Evolutionary conservation across 768 basidiomycete species (phyloP).

Genomic region (Phlegmacium glaucopus): DNA sequence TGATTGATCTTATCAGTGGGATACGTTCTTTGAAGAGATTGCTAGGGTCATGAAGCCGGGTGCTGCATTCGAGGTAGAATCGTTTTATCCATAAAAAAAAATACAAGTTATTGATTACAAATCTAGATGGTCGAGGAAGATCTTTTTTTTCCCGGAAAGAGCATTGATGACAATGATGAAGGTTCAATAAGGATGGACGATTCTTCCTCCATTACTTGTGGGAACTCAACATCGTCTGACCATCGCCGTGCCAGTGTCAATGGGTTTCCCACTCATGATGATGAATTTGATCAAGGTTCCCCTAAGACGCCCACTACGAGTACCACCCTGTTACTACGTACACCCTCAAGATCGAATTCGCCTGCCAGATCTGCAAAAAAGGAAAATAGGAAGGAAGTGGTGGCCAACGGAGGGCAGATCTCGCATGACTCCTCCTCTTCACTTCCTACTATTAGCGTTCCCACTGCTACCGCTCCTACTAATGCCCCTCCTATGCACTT

Average conservation of each 20-base stretch:
- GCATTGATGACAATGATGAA: slow-evolving; percentile 32
- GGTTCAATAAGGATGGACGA: slow-evolving; percentile 23
- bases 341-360: not conserved
- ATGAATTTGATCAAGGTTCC: slow-evolving; percentile 1
- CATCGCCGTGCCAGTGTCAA: slow-evolving; percentile 2
- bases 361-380: not conserved
- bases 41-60: slow-evolving; percentile 71
- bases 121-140: slow-evolving; percentile 70
- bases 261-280: not conserved
- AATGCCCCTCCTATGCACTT: too few relatives aligned
- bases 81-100: not conserved
- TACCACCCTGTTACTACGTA: not conserved
- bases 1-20: slow-evolving; percentile 47
- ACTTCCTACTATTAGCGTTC: not conserved
- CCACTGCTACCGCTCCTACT: too few relatives aligned
- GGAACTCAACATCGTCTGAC: slow-evolving; percentile 14
- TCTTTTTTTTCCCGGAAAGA: slow-evolving; percentile 63
- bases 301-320: not conserved
- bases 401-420: not conserved
- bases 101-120: not conserved
- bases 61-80: slow-evolving; percentile 61
- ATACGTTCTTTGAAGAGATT: slow-evolving; percentile 64
- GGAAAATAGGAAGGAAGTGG: not conserved
- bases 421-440: not conserved
- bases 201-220: slow-evolving; percentile 17